Evolutionary conservation across 768 basidiomycete species (phyloP).

Genomic region (Serendipita indica): DNA sequence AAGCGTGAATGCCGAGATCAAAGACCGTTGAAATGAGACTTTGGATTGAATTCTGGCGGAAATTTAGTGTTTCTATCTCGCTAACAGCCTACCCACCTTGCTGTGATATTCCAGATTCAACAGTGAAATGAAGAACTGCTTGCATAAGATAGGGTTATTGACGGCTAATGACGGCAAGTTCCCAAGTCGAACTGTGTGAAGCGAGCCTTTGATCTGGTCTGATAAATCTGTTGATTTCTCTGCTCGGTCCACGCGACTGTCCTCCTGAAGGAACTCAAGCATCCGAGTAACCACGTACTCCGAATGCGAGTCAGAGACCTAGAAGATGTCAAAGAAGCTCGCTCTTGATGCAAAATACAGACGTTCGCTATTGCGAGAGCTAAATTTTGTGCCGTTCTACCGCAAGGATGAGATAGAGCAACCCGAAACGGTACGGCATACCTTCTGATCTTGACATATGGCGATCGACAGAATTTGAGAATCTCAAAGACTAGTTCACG

Average conservation of each 20-base stretch:
- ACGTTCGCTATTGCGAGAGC: neutral
- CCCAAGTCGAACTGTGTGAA: neutral
- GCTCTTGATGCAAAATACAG: neutral
- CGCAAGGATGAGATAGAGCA: neutral
- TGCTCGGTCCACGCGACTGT: neutral
- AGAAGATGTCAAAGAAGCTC: neutral
- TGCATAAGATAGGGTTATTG: conserved; percentile 38
- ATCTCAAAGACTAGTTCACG: conserved; percentile 41
- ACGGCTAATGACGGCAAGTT: conserved; percentile 20
- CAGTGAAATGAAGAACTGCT: conserved; percentile 43
- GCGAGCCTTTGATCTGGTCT: conserved; percentile 1
- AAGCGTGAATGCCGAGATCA: conserved; percentile 33
- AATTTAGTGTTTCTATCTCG: neutral
- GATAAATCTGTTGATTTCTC: conserved; percentile 1
- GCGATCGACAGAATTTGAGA: conserved; percentile 4
- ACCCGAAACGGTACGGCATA: neutral
- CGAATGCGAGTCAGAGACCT: conserved; percentile 4
- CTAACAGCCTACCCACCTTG: conserved; percentile 37
- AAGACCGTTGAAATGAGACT: conserved; percentile 50
- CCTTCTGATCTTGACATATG: conserved; percentile 2
- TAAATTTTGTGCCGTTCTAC: conserved; percentile 4
- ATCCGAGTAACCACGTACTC: conserved; percentile 1
- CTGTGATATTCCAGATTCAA: conserved; percentile 73
- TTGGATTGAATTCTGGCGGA: conserved; percentile 54
- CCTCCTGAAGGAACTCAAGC: neutral